Evolutionary conservation across 208 protist species (phyloP).

Genomic region (Acanthamoeba culbertsoni): DNA sequence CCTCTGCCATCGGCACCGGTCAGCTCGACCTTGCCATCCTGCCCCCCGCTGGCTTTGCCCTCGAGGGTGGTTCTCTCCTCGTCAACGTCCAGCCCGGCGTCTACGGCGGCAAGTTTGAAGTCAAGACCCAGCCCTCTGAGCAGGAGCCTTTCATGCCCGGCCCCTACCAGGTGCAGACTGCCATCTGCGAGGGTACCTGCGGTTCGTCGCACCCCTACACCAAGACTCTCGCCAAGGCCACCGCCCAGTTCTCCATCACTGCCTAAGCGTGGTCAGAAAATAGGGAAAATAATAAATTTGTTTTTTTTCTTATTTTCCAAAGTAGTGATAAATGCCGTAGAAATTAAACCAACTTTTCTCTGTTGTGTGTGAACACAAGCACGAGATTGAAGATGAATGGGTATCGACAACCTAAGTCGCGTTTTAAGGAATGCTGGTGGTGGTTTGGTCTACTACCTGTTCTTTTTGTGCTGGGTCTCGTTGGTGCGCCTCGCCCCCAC

Average conservation of each 20-base stretch:
- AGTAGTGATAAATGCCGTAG: too few species aligned
- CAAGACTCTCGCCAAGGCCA: slow-evolving; percentile 42
- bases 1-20: slow-evolving; percentile 71
- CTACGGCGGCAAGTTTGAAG: slow-evolving; percentile 37
- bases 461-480: neutral
- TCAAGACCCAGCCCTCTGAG: slow-evolving; percentile 65
- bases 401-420: neutral
- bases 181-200: slow-evolving; percentile 73
- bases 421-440: neutral
- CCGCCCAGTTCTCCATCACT: slow-evolving; percentile 61
- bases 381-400: neutral
- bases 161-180: slow-evolving; percentile 58
- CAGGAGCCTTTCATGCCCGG: slow-evolving; percentile 61
- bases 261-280: neutral
- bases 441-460: neutral
- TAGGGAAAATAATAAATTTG: too few species aligned
- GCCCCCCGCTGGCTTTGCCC: neutral
- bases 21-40: slow-evolving; percentile 62
- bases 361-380: too few species aligned
- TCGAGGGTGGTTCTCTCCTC: slow-evolving; percentile 61
- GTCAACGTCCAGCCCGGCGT: slow-evolving; percentile 47
- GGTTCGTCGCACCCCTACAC: slow-evolving; percentile 67
- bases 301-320: too few species aligned
- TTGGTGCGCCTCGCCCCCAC: neutral
- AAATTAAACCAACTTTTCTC: too few species aligned